Conservation (phyloP, 768 basidiomycete species). For the Pholiota molesta region DNA sequence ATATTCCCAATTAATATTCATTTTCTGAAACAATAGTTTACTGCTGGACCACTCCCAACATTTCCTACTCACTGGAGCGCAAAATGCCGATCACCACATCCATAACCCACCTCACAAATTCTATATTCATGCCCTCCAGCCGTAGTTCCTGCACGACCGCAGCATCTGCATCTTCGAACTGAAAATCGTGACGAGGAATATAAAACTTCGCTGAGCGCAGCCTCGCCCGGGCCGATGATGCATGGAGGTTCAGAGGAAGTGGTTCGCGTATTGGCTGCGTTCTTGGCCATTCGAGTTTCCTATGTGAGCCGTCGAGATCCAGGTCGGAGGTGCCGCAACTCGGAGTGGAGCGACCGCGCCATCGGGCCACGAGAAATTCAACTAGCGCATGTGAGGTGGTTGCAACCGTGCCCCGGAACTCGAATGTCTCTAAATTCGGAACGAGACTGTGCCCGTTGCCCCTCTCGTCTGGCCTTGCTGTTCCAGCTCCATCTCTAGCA, state of each 20-base stretch:
- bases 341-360: constrained; percentile 2
- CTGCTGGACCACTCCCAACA: too few relatives aligned
- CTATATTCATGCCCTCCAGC: constrained; percentile 18
- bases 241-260: not conserved
- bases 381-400: constrained; percentile 17
- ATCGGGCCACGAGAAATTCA: constrained; percentile 17
- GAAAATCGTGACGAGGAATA: constrained; percentile 7
- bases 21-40: too few relatives aligned
- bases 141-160: constrained; percentile 8
- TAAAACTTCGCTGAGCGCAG: constrained; percentile 16
- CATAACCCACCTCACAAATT: constrained; percentile 1
- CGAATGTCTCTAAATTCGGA: constrained; percentile 15
- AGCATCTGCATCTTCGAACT: constrained; percentile 12
- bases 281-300: not conserved
- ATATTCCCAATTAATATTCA: too few relatives aligned
- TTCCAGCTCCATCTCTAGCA: too few relatives aligned
- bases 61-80: too few relatives aligned
- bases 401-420: constrained; percentile 16
- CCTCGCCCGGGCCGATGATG: not conserved
- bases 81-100: too few relatives aligned
- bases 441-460: not conserved
- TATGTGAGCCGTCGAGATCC: too few relatives aligned
- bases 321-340: too few relatives aligned
- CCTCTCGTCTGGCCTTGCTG: too few relatives aligned
- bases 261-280: not conserved